Base-by-base conservation (phyloP, 2,329 filamentous ascomycete species). In the Peltaster fructicola region DNA sequence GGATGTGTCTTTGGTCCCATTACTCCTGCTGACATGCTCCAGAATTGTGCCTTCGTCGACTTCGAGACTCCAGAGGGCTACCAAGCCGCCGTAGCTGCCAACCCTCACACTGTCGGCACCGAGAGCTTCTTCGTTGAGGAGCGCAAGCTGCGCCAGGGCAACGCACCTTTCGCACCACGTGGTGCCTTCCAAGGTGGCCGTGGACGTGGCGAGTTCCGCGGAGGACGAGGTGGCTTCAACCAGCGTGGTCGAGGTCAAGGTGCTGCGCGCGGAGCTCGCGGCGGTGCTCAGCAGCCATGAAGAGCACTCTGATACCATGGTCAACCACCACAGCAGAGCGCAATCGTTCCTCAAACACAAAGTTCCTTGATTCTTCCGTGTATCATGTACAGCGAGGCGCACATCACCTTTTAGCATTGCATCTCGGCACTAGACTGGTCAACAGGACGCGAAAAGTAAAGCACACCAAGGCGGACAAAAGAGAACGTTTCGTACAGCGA, bases 1-100 rank as follows among this genome's bases (percentile, higher is more conserved):
- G 39, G 19, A 7, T 17, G 25, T 33, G 14, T 32, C 26, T 8
- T 10, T 6, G 5, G 8, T 14, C 11, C 10, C 8, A 5, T n/a
- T n/a, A n/a, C n/a, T n/a, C n/a, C n/a, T n/a, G n/a, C n/a, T n/a
- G n/a, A n/a, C n/a, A n/a, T n/a, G 14, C 8, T 14, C 14, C 47
- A 91, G 85, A 93, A 88, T 64, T 93, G 82, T 46, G 88, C 88
- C 14, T 95, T 95, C 47, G 80, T 93, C 31, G 88, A 98, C 52
- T 98, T 88, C 53, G 76, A 73, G 46, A 77, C 74, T 22, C 49
- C 69, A 12, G 71, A 82, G 27, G 81, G 71, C 22, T 93, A 91
- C 56, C 68, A 80, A 50, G 75, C 78, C 34, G 88, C 88, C 20
- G 64, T 80, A 17, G 68, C 68, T 32, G 76, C 74, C 39, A 95